Evolutionary conservation across 2,329 filamentous ascomycete genomes (phyloP).

Genomic region (Epichloe sibirici): DNA sequence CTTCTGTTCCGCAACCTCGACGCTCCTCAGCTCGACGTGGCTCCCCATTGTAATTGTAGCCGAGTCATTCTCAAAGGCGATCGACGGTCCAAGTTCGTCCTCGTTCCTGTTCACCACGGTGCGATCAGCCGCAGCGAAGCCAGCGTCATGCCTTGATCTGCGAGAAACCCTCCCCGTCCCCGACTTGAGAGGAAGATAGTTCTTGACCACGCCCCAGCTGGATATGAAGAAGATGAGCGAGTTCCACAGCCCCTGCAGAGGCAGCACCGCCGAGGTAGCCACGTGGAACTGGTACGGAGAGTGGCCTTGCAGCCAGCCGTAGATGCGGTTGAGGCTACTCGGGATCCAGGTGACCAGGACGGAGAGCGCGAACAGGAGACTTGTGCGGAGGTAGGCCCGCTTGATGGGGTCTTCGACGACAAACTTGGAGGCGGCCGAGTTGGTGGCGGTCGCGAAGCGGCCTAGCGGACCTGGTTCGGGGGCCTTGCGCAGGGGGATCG

Average conservation of each 20-base stretch:
- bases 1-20: slow-evolving; percentile 9
- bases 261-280: slow-evolving; percentile 57
- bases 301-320: slow-evolving; percentile 44
- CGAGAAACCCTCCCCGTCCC: not conserved
- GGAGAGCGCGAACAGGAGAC: slow-evolving; percentile 48
- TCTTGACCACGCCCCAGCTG: slow-evolving; percentile 28
- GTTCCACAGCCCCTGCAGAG: slow-evolving; percentile 73
- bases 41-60: slow-evolving; percentile 15
- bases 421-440: slow-evolving; percentile 24
- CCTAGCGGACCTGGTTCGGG: slow-evolving; percentile 2
- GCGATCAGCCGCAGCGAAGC: slow-evolving; percentile 1
- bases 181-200: slow-evolving; percentile 5
- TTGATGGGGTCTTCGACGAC: slow-evolving; percentile 41
- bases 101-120: not conserved
- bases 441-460: slow-evolving; percentile 10
- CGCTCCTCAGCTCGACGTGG: slow-evolving; percentile 21
- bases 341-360: slow-evolving; percentile 52
- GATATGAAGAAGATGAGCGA: slow-evolving; percentile 63
- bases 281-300: slow-evolving; percentile 55
- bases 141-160: not conserved
- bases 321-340: slow-evolving; percentile 62
- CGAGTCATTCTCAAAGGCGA: slow-evolving; percentile 21
- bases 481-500: slow-evolving; percentile 1
- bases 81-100: slow-evolving; percentile 6
- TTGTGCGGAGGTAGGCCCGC: slow-evolving; percentile 47